These are phyloP conservation scores for Oryza glaberrima DNA, from an alignment of 176 grass and related monocot genomes.

Conservation along the genomic window DNA sequence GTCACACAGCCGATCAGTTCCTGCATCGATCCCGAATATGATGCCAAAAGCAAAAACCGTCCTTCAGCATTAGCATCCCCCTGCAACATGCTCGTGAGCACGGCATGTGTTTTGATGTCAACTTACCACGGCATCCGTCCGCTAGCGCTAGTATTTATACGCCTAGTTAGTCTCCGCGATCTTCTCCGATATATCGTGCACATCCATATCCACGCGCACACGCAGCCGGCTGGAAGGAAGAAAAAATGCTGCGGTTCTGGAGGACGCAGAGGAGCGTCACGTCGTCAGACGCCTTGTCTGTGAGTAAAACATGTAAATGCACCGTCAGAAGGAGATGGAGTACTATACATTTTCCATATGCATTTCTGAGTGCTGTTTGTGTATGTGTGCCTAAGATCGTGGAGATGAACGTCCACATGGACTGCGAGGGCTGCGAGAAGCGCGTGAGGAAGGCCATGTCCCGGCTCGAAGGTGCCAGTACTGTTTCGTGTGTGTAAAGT, in stretches of 20 bases:
- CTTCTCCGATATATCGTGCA: background rate
- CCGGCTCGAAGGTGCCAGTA: constrained; percentile 56
- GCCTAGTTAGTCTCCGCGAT: background rate
- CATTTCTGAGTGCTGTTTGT: background rate
- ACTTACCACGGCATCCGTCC: background rate
- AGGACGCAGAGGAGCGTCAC: constrained; percentile 41
- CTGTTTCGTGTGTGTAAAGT: background rate
- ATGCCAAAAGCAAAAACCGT: background rate
- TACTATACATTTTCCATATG: background rate
- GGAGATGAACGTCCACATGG: constrained; percentile 91
- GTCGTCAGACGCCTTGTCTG: constrained; percentile 60
- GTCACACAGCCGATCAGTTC: background rate
- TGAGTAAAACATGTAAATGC: constrained; percentile 46
- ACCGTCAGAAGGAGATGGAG: background rate
- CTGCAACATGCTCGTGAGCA: background rate
- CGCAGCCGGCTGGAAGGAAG: background rate
- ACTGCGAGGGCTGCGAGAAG: constrained; percentile 84
- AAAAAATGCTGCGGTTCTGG: constrained; percentile 58
- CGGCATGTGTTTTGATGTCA: background rate
- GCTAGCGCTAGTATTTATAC: constrained; percentile 29
- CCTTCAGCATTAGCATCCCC: background rate
- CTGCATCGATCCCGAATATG: background rate
- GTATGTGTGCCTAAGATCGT: constrained; percentile 51
- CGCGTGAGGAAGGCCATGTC: constrained; percentile 69
- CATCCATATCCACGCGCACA: background rate